These are phyloP conservation scores for Blastosporella zonata DNA, from an alignment of 1,284 basidiomycete species.

Conservation along the genomic window DNA sequence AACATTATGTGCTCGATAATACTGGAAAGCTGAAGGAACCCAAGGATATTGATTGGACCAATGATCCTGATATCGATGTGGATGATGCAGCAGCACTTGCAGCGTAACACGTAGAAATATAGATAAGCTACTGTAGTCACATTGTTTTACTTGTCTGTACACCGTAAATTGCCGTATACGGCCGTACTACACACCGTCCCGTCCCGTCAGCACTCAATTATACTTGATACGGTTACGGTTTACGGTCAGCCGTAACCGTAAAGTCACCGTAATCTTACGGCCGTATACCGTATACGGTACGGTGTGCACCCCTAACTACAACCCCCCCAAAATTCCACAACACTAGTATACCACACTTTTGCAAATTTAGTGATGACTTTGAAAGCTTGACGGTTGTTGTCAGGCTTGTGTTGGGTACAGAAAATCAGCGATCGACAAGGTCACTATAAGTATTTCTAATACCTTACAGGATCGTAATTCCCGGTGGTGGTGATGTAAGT, in stretches of 20 bases:
- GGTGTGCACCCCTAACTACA: not conserved
- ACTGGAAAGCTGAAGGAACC: too few species aligned
- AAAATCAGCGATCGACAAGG: too few species aligned
- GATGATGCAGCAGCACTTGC: constrained; percentile 1
- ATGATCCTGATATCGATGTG: constrained; percentile 23
- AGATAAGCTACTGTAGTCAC: not conserved
- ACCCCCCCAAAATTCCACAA: too few species aligned
- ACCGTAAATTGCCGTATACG: not conserved
- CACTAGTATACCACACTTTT: too few species aligned
- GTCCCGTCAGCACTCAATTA: not conserved
- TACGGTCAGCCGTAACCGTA: not conserved
- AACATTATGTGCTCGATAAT: too few species aligned
- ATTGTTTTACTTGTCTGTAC: not conserved
- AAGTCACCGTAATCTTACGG: not conserved
- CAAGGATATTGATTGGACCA: too few species aligned
- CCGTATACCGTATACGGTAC: not conserved
- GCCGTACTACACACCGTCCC: not conserved
- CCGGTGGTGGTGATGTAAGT: too few species aligned
- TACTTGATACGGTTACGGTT: not conserved
- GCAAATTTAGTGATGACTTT: too few species aligned
- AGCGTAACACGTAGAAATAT: not conserved
- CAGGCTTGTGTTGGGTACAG: too few species aligned
- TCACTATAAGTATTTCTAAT: too few species aligned
- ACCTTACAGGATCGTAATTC: too few species aligned
- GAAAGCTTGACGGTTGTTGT: too few species aligned